Conservation (phyloP, 768 basidiomycete genomes). For the Lactarius psammicola region DNA sequence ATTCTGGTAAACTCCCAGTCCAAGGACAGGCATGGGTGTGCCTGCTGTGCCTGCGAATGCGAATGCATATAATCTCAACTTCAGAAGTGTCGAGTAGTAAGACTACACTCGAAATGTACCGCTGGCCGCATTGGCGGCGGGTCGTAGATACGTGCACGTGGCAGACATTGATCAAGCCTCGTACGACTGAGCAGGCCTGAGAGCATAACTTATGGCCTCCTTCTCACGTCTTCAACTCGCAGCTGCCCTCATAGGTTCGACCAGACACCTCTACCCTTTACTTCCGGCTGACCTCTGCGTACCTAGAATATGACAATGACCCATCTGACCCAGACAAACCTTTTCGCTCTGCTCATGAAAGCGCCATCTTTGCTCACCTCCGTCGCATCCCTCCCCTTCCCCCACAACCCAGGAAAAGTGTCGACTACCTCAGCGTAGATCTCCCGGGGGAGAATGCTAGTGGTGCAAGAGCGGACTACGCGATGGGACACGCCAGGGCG, state of each 20-base stretch:
- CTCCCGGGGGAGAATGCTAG: conserved; percentile 57
- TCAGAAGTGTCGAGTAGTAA: conserved; percentile 9
- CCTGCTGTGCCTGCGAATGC: conserved; percentile 39
- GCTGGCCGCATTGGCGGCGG: conserved; percentile 29
- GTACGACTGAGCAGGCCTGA: not conserved
- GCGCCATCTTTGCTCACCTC: conserved; percentile 81
- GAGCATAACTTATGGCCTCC: conserved; percentile 34
- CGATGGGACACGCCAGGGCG: conserved; percentile 48
- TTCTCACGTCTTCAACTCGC: conserved; percentile 88
- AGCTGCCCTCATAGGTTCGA: conserved; percentile 77
- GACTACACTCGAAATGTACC: conserved; percentile 33
- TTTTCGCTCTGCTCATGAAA: conserved; percentile 69
- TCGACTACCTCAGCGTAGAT: conserved; percentile 65
- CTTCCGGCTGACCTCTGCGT: conserved; percentile 5
- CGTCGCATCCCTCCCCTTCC: conserved; percentile 54
- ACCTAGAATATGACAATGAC: conserved; percentile 87
- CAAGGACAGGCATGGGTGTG: conserved; percentile 59
- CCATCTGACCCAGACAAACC: conserved; percentile 60
- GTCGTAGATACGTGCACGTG: conserved; percentile 17
- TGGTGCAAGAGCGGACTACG: conserved; percentile 41
- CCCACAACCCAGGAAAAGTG: conserved; percentile 49
- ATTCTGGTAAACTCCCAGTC: conserved; percentile 72
- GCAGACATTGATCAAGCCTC: conserved; percentile 1
- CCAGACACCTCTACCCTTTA: conserved; percentile 8
- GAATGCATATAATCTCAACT: not conserved